Percentiles rank a stretch among this genome's conserved stretches.
These are phyloP conservation scores for Parietaria judaica DNA, from an alignment of 306 rosid species.

Conservation along the genomic window DNA sequence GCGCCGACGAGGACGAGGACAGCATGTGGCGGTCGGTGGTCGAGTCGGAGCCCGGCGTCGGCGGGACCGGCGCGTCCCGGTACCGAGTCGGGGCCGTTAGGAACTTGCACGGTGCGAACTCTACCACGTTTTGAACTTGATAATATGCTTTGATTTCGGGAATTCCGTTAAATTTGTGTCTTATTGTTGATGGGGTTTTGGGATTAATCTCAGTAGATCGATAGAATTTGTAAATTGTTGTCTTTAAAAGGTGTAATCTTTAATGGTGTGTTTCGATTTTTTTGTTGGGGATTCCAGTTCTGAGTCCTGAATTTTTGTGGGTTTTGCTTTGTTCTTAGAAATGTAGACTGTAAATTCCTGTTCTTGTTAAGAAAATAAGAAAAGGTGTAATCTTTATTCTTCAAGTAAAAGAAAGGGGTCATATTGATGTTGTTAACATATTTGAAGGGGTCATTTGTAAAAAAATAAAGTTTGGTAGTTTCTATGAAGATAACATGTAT, in stretches of 20 bases:
- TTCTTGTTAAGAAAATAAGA: neutral
- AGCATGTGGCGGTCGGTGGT: constrained; percentile 14
- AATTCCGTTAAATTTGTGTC: neutral
- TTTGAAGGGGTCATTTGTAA: too few relatives aligned
- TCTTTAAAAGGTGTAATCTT: constrained; percentile 7
- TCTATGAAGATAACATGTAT: too few relatives aligned
- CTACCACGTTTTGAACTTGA: constrained; percentile 43
- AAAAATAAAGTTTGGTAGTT: too few relatives aligned
- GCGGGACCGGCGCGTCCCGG: constrained; percentile 25
- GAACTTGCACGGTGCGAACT: constrained; percentile 31
- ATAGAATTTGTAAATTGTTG: constrained; percentile 18
- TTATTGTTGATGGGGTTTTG: neutral
- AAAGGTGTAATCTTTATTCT: neutral
- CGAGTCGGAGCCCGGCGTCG: constrained; percentile 14
- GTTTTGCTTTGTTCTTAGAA: neutral
- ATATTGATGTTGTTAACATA: neutral
- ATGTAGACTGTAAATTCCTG: neutral
- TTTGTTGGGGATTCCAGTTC: neutral
- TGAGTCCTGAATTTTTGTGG: neutral
- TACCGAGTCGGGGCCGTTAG: constrained; percentile 26
- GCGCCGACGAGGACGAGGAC: constrained; percentile 22
- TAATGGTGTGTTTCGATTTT: neutral
- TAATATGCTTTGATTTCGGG: neutral
- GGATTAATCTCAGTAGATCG: neutral
- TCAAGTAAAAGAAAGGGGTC: neutral